These are phyloP conservation scores for Ogataea angusta DNA, from an alignment of 805 yeast species.

Conservation along the genomic window DNA sequence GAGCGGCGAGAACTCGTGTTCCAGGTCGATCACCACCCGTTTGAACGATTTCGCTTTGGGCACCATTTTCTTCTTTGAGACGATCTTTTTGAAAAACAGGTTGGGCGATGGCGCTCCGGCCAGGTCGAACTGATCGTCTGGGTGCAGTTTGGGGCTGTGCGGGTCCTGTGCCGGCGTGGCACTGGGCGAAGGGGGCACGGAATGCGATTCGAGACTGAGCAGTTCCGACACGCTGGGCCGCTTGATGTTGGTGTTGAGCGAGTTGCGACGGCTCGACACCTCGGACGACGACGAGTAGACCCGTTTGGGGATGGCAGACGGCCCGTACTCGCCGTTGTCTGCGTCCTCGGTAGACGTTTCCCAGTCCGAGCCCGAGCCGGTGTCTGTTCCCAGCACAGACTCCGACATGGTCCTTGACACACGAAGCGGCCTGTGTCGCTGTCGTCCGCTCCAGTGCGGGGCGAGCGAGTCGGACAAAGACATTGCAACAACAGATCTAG, in stretches of 20 bases:
- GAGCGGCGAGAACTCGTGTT: slow-evolving; percentile 33
- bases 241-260: slow-evolving; percentile 12
- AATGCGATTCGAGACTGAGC: slow-evolving; percentile 9
- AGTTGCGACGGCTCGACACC: slow-evolving; percentile 19
- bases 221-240: slow-evolving; percentile 16
- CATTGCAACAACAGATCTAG: neutral
- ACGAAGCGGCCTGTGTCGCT: neutral
- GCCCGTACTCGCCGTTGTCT: slow-evolving; percentile 4
- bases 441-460: neutral
- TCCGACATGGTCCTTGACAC: neutral
- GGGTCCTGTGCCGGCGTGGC: slow-evolving; percentile 6
- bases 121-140: slow-evolving; percentile 7
- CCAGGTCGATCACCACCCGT: slow-evolving; percentile 33
- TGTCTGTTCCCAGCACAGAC: neutral
- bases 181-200: slow-evolving; percentile 17
- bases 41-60: slow-evolving; percentile 36
- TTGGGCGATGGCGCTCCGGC: slow-evolving; percentile 14
- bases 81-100: slow-evolving; percentile 31
- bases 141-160: neutral
- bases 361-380: slow-evolving; percentile 4
- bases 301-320: slow-evolving; percentile 1
- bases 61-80: slow-evolving; percentile 27
- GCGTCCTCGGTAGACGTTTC: slow-evolving; percentile 12
- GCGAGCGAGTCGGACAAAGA: neutral
- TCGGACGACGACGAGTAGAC: slow-evolving; percentile 16